Conservation (phyloP, 176 grass and related monocot species). For the Raddia guianensis region DNA sequence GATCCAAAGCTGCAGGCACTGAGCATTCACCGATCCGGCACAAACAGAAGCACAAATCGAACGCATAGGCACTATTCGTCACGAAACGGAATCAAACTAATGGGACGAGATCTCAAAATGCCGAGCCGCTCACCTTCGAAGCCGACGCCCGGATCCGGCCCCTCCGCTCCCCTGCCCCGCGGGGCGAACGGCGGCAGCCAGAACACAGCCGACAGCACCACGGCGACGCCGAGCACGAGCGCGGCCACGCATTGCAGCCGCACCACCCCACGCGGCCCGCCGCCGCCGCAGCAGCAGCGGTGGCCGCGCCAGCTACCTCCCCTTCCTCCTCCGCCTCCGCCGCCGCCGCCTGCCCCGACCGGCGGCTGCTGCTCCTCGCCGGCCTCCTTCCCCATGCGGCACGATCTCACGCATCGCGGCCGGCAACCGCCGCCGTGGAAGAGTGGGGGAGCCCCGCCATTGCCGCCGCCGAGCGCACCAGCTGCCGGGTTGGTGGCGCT, state of each 20-base stretch:
- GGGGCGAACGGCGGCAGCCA: constrained; percentile 79
- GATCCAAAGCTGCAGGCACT: constrained; percentile 28
- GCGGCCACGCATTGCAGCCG: constrained; percentile 69
- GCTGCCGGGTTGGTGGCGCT: constrained; percentile 25
- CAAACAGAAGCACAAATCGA: constrained; percentile 19
- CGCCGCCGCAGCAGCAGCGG: not conserved
- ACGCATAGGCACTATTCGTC: not conserved
- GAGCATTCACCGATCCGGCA: not conserved
- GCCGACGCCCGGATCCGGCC: constrained; percentile 36
- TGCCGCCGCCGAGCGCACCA: constrained; percentile 23
- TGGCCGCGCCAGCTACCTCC: not conserved
- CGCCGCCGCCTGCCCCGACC: constrained; percentile 25
- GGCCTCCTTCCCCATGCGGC: constrained; percentile 65
- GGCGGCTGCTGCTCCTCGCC: constrained; percentile 39
- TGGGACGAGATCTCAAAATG: constrained; percentile 37
- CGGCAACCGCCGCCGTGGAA: not conserved
- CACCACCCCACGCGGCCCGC: not conserved
- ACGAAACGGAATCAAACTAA: constrained; percentile 8
- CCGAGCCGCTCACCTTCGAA: constrained; percentile 51
- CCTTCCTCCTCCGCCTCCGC: constrained; percentile 11
- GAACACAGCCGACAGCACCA: constrained; percentile 87
- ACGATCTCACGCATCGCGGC: constrained; percentile 55
- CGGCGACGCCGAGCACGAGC: constrained; percentile 63
- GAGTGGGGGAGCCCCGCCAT: constrained; percentile 30
- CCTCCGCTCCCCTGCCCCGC: constrained; percentile 28